phyloP scores from a whole-genome alignment of 2,329 filamentous ascomycete species.

The Conoideocrella luteorostrata region DNA sequence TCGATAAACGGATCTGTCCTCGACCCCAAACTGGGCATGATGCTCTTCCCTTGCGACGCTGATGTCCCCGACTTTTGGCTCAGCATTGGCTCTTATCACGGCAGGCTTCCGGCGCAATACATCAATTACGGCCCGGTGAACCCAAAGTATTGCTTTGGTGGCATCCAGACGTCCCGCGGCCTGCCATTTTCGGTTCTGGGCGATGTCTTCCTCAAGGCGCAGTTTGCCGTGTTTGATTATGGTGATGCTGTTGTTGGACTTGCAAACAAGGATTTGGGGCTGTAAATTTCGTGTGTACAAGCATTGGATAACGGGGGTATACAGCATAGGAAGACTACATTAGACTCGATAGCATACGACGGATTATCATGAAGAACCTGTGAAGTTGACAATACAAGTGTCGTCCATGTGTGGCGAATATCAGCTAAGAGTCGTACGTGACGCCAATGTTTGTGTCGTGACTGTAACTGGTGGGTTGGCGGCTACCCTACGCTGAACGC shows the following conservation, averaged over 20 bases:
- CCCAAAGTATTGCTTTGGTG: slow-evolving; percentile 26
- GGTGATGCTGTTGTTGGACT: slow-evolving; percentile 27
- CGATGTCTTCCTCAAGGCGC: slow-evolving; percentile 36
- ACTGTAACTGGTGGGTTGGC: too few relatives aligned
- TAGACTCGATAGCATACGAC: too few relatives aligned
- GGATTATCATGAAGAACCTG: too few relatives aligned
- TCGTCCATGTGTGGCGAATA: too few relatives aligned
- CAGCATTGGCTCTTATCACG: slow-evolving; percentile 27
- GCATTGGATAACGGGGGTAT: background rate
- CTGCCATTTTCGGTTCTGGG: slow-evolving; percentile 33
- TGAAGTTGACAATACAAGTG: too few relatives aligned
- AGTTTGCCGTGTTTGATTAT: slow-evolving; percentile 37
- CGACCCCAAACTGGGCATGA: slow-evolving; percentile 42
- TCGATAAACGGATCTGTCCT: slow-evolving; percentile 45
- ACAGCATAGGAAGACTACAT: too few relatives aligned
- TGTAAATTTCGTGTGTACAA: background rate
- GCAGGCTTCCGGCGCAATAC: slow-evolving; percentile 28
- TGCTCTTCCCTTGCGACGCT: slow-evolving; percentile 50
- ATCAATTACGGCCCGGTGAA: slow-evolving; percentile 29
- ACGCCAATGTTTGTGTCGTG: too few relatives aligned
- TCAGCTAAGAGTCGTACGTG: too few relatives aligned
- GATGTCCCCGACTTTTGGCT: slow-evolving; percentile 38
- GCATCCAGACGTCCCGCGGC: slow-evolving; percentile 30
- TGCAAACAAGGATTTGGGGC: slow-evolving; percentile 27
- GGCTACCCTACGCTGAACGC: too few relatives aligned